phyloP scores from a whole-genome alignment of 768 basidiomycete genomes.

The Leccinum obscurum region DNA sequence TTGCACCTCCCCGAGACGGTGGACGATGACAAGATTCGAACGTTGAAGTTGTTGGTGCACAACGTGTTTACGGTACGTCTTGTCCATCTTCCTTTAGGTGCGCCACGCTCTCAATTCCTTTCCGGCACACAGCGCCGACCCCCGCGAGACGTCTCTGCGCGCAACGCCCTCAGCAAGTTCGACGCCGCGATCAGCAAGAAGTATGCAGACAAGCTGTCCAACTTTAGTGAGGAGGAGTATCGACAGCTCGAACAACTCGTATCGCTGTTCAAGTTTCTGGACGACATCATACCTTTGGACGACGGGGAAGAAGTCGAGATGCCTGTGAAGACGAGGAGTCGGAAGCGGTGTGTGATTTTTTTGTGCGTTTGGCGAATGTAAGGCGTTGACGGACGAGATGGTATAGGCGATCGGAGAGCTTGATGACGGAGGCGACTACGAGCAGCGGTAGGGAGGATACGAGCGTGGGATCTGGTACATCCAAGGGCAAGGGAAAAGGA shows the following conservation, averaged over 20 bases:
- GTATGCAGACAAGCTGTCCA: constrained; percentile 67
- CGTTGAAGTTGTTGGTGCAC: constrained; percentile 59
- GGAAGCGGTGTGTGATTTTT: constrained; percentile 46
- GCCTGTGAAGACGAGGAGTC: constrained; percentile 38
- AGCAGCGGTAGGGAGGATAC: constrained; percentile 40
- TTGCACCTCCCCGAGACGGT: constrained; percentile 66
- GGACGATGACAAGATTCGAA: constrained; percentile 67
- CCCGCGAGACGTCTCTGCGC: constrained; percentile 53
- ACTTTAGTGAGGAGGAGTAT: constrained; percentile 72
- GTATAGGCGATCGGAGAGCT: constrained; percentile 60
- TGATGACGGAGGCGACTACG: constrained; percentile 44
- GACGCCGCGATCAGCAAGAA: constrained; percentile 65
- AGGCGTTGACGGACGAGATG: background rate
- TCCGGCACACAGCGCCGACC: constrained; percentile 50
- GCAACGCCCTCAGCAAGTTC: constrained; percentile 74
- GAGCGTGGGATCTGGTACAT: constrained; percentile 35
- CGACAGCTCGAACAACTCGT: constrained; percentile 57
- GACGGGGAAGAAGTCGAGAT: constrained; percentile 51
- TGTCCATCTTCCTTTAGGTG: background rate
- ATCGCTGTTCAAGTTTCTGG: constrained; percentile 68
- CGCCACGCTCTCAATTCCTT: background rate
- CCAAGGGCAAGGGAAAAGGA: constrained; percentile 18
- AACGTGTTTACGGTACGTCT: constrained; percentile 28
- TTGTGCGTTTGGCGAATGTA: background rate
- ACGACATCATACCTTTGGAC: constrained; percentile 68